A percentile compares a stretch with the other conserved stretches of the same genome.
Evolutionary conservation across 768 basidiomycete genomes (phyloP).

Genomic region (Lactarius hatsudake): DNA sequence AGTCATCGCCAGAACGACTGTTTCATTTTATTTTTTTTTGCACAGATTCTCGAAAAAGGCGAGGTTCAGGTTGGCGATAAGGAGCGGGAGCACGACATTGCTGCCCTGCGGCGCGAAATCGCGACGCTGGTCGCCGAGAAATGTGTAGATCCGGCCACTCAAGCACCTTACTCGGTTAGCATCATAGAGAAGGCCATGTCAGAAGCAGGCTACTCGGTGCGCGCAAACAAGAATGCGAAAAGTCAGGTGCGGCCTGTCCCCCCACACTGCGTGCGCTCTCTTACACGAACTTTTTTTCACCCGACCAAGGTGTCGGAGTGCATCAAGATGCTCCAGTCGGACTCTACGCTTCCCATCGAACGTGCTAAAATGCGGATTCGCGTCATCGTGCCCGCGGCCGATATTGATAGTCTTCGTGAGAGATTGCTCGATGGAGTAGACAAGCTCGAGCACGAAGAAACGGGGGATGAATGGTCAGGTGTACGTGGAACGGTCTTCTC

Average conservation of each 20-base stretch:
- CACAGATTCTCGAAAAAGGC: slow-evolving; percentile 89
- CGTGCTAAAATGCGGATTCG: slow-evolving; percentile 91
- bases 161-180: slow-evolving; percentile 86
- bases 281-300: not conserved
- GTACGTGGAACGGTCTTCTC: slow-evolving; percentile 47
- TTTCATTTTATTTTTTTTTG: not conserved
- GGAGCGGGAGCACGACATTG: slow-evolving; percentile 85
- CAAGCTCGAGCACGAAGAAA: slow-evolving; percentile 81
- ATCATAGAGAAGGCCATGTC: slow-evolving; percentile 98
- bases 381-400: slow-evolving; percentile 63
- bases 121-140: slow-evolving; percentile 93
- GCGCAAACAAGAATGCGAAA: slow-evolving; percentile 87
- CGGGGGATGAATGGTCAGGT: slow-evolving; percentile 78
- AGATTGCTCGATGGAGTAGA: slow-evolving; percentile 72
- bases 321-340: slow-evolving; percentile 76
- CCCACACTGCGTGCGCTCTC: slow-evolving; percentile 1
- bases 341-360: slow-evolving; percentile 88
- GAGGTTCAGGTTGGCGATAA: slow-evolving; percentile 97
- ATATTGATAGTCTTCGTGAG: slow-evolving; percentile 66
- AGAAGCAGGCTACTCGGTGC: slow-evolving; percentile 91
- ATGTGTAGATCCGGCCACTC: slow-evolving; percentile 89
- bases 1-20: not conserved
- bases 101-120: slow-evolving; percentile 81
- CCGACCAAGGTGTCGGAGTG: slow-evolving; percentile 77
- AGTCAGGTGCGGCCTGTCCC: slow-evolving; percentile 61